Conservation (phyloP, 192 early-diverging fungal species). For the Rhizophagus clarus region DNA sequence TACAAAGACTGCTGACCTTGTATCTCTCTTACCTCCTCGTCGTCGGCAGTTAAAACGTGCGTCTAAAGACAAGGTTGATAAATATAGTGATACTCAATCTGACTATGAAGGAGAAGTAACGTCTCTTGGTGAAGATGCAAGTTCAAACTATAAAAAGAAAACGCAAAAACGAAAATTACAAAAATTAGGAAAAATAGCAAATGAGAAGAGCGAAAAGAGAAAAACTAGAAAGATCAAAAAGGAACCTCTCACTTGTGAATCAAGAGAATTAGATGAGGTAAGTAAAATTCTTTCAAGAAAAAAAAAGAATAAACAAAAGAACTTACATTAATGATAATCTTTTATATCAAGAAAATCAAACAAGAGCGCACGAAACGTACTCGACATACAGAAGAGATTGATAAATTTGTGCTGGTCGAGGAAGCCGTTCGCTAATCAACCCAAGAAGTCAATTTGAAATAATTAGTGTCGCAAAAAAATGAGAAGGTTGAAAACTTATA, state of each 20-base stretch:
- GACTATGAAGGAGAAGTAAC: not conserved
- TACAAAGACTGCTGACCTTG: not conserved
- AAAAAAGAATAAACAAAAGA: not conserved
- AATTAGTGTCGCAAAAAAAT: not conserved
- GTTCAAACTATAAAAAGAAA: not conserved
- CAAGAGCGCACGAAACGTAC: conserved; percentile 2
- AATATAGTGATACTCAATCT: not conserved
- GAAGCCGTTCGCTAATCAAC: not conserved
- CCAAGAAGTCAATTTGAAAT: not conserved
- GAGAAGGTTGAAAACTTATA: not conserved
- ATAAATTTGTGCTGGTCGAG: conserved; percentile 18
- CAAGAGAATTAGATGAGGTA: not conserved
- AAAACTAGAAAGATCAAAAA: not conserved
- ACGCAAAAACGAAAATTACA: not conserved
- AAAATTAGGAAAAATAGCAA: not conserved
- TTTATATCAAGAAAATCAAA: not conserved
- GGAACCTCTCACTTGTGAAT: not conserved
- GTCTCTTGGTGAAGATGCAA: not conserved
- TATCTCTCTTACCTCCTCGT: not conserved
- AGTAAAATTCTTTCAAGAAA: not conserved
- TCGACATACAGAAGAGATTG: conserved; percentile 17
- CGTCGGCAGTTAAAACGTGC: not conserved
- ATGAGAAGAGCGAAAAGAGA: too few species aligned
- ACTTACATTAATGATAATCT: not conserved
- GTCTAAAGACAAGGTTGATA: not conserved